These are phyloP conservation scores for Nemania sp. DNA, from an alignment of 2,329 filamentous ascomycete species.

Conservation along the genomic window DNA sequence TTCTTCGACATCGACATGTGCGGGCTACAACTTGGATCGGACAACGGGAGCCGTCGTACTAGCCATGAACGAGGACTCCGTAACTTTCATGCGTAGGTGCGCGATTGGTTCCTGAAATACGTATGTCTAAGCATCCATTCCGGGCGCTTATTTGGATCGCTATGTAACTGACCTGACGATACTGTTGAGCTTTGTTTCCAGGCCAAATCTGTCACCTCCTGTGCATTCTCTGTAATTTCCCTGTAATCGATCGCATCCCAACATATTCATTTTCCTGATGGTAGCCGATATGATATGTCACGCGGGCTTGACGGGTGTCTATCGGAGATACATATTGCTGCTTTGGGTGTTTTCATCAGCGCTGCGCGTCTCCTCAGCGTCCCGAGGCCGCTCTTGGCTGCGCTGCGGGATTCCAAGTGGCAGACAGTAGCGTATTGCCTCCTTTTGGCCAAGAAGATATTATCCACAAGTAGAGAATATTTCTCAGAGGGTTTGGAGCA, in stretches of 20 bases:
- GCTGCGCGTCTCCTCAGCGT: conserved; percentile 5
- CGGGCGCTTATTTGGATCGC: background rate
- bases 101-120: background rate
- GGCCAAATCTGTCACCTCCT: background rate
- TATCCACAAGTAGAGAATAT: no score
- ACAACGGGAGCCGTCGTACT: conserved; percentile 27
- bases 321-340: conserved; percentile 22
- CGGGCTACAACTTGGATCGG: conserved; percentile 22
- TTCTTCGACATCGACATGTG: conserved; percentile 22
- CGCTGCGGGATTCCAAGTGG: background rate
- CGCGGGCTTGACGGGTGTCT: background rate
- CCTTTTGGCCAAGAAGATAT: background rate
- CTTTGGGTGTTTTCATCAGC: conserved; percentile 14
- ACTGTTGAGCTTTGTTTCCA: background rate
- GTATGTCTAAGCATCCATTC: background rate
- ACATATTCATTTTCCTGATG: no score
- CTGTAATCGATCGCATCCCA: no score
- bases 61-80: conserved; percentile 18
- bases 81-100: background rate
- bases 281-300: background rate
- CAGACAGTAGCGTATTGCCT: background rate
- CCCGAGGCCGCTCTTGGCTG: conserved; percentile 4
- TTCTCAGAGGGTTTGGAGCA: no score
- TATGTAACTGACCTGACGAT: conserved; percentile 3
- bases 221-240: background rate